These are phyloP conservation scores for Scedosporium aurantiacum DNA, from an alignment of 2,329 filamentous ascomycete species.

Conservation along the genomic window DNA sequence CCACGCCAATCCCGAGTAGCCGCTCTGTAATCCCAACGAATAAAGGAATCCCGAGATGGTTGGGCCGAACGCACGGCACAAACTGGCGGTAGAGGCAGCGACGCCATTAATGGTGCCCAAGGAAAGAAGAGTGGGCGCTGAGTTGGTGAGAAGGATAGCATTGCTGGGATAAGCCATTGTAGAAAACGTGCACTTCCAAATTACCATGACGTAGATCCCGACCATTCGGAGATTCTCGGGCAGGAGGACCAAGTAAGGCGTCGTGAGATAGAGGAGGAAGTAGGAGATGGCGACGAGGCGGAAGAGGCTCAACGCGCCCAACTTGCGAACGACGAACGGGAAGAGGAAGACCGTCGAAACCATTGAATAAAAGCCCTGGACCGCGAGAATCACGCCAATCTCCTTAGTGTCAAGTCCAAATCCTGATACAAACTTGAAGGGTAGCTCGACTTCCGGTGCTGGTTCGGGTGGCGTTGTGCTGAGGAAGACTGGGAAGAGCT, in stretches of 20 bases:
- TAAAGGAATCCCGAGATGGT: constrained; percentile 81
- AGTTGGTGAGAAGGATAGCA: constrained; percentile 79
- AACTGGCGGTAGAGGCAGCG: constrained; percentile 79
- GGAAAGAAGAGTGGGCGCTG: constrained; percentile 70
- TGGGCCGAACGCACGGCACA: constrained; percentile 80
- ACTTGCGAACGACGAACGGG: constrained; percentile 59
- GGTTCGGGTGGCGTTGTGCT: constrained; percentile 48
- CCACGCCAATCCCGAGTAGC: constrained; percentile 85
- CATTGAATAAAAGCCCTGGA: constrained; percentile 85
- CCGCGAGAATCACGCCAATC: constrained; percentile 78
- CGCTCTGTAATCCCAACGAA: constrained; percentile 63
- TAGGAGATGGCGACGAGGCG: constrained; percentile 71
- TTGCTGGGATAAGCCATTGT: constrained; percentile 87
- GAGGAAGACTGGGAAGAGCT: constrained; percentile 84
- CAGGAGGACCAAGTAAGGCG: constrained; percentile 80
- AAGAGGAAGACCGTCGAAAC: constrained; percentile 77
- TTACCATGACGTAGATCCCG: constrained; percentile 65
- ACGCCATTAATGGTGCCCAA: constrained; percentile 89
- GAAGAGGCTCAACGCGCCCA: constrained; percentile 75
- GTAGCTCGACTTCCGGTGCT: constrained; percentile 47
- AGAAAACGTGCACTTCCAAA: constrained; percentile 89
- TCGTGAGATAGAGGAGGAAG: constrained; percentile 75
- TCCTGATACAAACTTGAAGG: constrained; percentile 82
- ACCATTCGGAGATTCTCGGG: constrained; percentile 60
- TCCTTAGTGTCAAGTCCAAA: constrained; percentile 73